Conservation (phyloP, 2,329 filamentous ascomycete species). For the Fusarium sp. region DNA sequence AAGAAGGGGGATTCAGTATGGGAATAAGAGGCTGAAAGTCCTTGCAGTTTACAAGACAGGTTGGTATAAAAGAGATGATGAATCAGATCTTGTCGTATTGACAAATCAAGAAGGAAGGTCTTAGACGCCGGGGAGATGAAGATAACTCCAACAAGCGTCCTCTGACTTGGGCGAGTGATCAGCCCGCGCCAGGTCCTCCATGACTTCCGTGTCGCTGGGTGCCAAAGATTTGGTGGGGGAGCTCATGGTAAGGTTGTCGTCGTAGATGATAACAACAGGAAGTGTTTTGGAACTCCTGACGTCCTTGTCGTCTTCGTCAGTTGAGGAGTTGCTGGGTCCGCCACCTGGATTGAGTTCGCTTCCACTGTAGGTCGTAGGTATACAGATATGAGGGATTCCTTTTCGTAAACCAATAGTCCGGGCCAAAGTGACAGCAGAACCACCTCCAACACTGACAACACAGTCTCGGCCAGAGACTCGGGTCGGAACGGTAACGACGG, state of each 20-base stretch:
- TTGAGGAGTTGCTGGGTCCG: slow-evolving; percentile 3
- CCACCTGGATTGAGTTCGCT: slow-evolving; percentile 63
- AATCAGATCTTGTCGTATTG: neutral
- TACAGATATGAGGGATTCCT: slow-evolving; percentile 68
- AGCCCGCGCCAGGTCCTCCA: slow-evolving; percentile 36
- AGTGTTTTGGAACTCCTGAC: slow-evolving; percentile 21
- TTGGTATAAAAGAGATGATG: slow-evolving; percentile 9
- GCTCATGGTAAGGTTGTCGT: slow-evolving; percentile 54
- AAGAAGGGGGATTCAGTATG: slow-evolving; percentile 14
- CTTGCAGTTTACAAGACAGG: slow-evolving; percentile 27
- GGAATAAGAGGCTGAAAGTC: slow-evolving; percentile 22
- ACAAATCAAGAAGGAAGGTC: neutral
- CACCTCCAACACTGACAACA: slow-evolving; percentile 72
- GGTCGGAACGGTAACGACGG: slow-evolving; percentile 41
- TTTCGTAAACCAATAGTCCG: slow-evolving; percentile 67
- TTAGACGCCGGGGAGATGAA: slow-evolving; percentile 55
- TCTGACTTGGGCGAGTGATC: slow-evolving; percentile 39
- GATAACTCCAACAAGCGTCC: slow-evolving; percentile 53
- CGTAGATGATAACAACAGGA: slow-evolving; percentile 56
- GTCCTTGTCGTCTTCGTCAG: neutral
- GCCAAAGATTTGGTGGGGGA: slow-evolving; percentile 49
- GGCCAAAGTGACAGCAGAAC: slow-evolving; percentile 71
- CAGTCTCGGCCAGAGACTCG: slow-evolving; percentile 62
- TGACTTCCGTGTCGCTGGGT: slow-evolving; percentile 40
- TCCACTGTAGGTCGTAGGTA: slow-evolving; percentile 71